phyloP scores from a whole-genome alignment of 208 protist species.

The Acanthamoeba triangularis region DNA sequence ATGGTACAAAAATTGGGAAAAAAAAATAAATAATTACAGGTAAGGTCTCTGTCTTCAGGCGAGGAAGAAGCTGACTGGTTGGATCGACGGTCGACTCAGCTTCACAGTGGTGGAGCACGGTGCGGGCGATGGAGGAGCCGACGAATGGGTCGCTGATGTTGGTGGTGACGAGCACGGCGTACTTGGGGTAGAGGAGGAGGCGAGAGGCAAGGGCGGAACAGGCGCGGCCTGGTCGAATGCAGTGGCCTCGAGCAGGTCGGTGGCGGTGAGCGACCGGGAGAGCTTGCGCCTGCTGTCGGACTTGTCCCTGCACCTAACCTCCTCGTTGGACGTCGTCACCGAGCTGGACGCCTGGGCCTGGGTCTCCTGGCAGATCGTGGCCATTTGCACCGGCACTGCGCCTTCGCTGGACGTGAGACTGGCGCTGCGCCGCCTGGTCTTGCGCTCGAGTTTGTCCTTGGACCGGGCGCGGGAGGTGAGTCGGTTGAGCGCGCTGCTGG shows the following conservation, averaged over 20 bases:
- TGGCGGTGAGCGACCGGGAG: constrained; percentile 1
- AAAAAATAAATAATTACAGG: neutral
- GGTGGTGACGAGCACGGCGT: neutral
- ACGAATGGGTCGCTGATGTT: neutral
- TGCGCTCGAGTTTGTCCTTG: neutral
- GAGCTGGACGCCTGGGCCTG: neutral
- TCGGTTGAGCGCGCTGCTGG: constrained; percentile 25
- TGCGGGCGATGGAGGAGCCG: neutral
- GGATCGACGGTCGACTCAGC: neutral
- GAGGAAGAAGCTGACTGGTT: neutral
- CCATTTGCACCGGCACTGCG: neutral
- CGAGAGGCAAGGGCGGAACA: neutral
- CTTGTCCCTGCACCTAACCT: neutral
- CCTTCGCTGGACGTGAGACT: neutral
- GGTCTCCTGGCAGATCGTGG: too few relatives aligned
- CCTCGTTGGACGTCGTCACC: neutral
- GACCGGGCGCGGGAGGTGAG: neutral
- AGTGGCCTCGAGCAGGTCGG: neutral
- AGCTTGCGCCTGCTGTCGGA: neutral
- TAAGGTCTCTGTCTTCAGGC: neutral
- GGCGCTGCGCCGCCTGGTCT: neutral
- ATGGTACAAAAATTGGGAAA: neutral
- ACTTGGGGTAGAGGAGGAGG: too few relatives aligned
- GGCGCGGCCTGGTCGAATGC: neutral
- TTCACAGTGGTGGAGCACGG: neutral